Conservation (phyloP, 495 filamentous ascomycete genomes). For the Physcia stellaris region DNA sequence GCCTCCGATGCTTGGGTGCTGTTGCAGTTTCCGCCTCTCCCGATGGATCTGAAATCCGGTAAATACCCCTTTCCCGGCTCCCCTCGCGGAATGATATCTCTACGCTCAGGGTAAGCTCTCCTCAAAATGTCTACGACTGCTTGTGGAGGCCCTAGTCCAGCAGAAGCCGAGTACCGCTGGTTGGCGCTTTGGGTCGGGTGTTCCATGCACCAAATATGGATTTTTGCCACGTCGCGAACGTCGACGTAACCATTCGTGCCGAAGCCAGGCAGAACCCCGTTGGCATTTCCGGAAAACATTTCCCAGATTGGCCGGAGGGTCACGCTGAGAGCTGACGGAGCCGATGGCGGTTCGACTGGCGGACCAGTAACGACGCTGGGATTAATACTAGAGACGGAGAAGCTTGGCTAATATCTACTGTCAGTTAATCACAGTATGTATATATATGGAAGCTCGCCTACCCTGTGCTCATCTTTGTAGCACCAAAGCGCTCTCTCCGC, state of each 20-base stretch:
- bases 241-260: conserved; percentile 22
- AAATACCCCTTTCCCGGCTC: conserved; percentile 26
- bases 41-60: conserved; percentile 4
- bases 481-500: conserved; percentile 23
- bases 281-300: conserved; percentile 12
- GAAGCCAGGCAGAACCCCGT: conserved; percentile 11
- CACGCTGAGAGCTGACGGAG: conserved; percentile 9
- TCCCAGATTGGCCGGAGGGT: conserved; percentile 13
- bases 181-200: conserved; percentile 20
- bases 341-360: conserved; percentile 13
- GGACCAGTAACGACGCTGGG: conserved; percentile 21
- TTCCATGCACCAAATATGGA: conserved; percentile 24
- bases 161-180: conserved; percentile 23
- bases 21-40: not conserved
- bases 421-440: too few species aligned
- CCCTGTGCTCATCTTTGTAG: conserved; percentile 13
- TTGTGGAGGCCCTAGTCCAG: conserved; percentile 18
- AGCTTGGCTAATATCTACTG: too few species aligned
- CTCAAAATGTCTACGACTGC: conserved; percentile 27
- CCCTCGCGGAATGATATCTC: conserved; percentile 19
- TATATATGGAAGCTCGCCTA: conserved; percentile 6
- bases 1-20: not conserved
- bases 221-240: conserved; percentile 29
- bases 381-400: conserved; percentile 14
- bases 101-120: conserved; percentile 21